These are phyloP conservation scores for Sophora flavescens DNA, from an alignment of 306 rosid species.

Conservation along the genomic window DNA sequence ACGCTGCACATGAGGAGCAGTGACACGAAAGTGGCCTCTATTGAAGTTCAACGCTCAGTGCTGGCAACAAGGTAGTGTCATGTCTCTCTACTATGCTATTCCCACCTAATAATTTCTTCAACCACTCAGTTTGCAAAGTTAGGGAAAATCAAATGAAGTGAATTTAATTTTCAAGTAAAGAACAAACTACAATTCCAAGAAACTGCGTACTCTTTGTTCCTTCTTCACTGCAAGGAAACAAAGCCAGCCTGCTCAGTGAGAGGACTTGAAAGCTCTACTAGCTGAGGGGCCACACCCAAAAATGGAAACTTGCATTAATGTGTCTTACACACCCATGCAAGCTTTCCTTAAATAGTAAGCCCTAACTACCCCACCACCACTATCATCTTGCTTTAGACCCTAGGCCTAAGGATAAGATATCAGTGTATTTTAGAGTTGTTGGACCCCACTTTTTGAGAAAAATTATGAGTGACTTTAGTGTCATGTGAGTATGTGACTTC, in stretches of 20 bases:
- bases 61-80: slow-evolving; percentile 42
- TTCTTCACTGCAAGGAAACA: slow-evolving; percentile 48
- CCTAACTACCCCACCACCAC: slow-evolving; percentile 51
- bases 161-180: slow-evolving; percentile 23
- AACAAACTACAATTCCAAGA: slow-evolving; percentile 49
- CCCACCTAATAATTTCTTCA: slow-evolving; percentile 41
- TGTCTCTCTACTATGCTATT: slow-evolving; percentile 34
- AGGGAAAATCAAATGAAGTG: slow-evolving; percentile 36
- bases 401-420: slow-evolving; percentile 33
- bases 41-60: slow-evolving; percentile 42
- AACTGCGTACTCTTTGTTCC: slow-evolving; percentile 49
- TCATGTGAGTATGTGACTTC: slow-evolving; percentile 30
- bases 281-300: slow-evolving; percentile 43
- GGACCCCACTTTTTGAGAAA: slow-evolving; percentile 45
- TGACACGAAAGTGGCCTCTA: slow-evolving; percentile 42
- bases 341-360: slow-evolving; percentile 50
- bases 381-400: slow-evolving; percentile 40
- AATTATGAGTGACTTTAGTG: slow-evolving; percentile 46
- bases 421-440: slow-evolving; percentile 27
- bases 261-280: slow-evolving; percentile 53
- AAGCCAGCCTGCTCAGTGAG: slow-evolving; percentile 42
- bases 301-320: slow-evolving; percentile 52
- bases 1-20: slow-evolving; percentile 44
- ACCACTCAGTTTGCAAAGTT: slow-evolving; percentile 35
- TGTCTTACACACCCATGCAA: slow-evolving; percentile 47